Evolutionary conservation across 257 asterid species (phyloP).

Genomic region (Penstemon newberryi): DNA sequence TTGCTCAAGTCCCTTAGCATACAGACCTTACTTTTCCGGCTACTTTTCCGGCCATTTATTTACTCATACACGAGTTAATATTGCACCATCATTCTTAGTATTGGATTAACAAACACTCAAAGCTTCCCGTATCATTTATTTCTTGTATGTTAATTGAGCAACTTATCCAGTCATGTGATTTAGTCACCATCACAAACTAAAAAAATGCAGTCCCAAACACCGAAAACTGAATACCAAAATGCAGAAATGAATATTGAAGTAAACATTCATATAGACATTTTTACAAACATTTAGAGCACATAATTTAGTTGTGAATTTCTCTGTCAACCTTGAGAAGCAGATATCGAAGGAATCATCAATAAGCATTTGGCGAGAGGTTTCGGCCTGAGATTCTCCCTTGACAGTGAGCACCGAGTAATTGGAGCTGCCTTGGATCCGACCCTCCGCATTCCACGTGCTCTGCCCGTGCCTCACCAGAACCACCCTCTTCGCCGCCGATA

Average conservation of each 20-base stretch:
- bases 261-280: no score
- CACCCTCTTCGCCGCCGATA: conserved; percentile 75
- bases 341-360: conserved; percentile 77
- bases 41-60: background rate
- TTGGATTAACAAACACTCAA: background rate
- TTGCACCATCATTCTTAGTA: background rate
- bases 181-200: no score
- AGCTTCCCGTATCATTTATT: background rate
- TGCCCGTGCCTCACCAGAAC: conserved; percentile 93
- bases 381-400: conserved; percentile 91
- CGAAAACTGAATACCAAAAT: background rate
- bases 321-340: conserved; percentile 75
- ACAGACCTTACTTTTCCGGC: background rate
- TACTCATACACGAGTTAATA: conserved; percentile 6
- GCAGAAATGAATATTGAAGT: background rate
- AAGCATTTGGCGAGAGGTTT: conserved; percentile 90
- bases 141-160: background rate
- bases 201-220: background rate
- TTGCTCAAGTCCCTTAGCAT: background rate
- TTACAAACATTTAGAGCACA: no score
- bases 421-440: conserved; percentile 97
- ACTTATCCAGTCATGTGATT: background rate
- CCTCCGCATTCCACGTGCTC: conserved; percentile 98
- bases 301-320: no score
- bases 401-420: conserved; percentile 78